Evolutionary conservation across 352 stramenopile species (phyloP).

Genomic region (Phytophthora constricta): DNA sequence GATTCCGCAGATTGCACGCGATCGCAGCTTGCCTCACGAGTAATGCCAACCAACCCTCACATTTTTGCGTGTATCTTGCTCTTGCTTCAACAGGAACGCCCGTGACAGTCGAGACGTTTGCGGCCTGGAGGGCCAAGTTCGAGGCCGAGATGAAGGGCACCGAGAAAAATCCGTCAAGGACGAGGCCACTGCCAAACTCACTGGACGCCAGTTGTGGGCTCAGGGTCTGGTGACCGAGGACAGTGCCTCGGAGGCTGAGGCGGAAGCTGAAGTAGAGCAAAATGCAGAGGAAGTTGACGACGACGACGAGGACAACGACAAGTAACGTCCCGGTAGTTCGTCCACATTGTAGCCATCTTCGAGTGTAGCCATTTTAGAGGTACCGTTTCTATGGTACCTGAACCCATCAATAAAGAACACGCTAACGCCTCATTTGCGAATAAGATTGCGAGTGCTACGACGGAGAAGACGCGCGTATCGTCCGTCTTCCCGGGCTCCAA

Average conservation of each 20-base stretch:
- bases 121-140: conserved; percentile 75
- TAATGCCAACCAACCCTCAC: background rate
- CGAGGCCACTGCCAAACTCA: conserved; percentile 76
- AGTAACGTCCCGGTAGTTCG: conserved; percentile 24
- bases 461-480: conserved; percentile 14
- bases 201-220: conserved; percentile 73
- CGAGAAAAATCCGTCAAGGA: conserved; percentile 70
- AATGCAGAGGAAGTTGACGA: conserved; percentile 46
- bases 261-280: conserved; percentile 53
- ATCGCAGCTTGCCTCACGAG: background rate
- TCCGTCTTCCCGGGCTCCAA: background rate
- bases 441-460: conserved; percentile 29
- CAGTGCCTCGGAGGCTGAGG: conserved; percentile 42
- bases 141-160: conserved; percentile 62
- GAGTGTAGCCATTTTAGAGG: background rate
- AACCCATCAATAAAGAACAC: conserved; percentile 39
- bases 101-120: conserved; percentile 83
- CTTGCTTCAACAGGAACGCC: conserved; percentile 54
- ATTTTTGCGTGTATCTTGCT: conserved; percentile 4
- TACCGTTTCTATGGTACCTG: background rate
- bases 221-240: conserved; percentile 81
- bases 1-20: too few relatives aligned
- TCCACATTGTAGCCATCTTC: conserved; percentile 22
- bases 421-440: conserved; percentile 9
- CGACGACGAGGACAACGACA: conserved; percentile 34